phyloP scores from a whole-genome alignment of 106 monocot species.

The Dioscorea zingiberensis region DNA sequence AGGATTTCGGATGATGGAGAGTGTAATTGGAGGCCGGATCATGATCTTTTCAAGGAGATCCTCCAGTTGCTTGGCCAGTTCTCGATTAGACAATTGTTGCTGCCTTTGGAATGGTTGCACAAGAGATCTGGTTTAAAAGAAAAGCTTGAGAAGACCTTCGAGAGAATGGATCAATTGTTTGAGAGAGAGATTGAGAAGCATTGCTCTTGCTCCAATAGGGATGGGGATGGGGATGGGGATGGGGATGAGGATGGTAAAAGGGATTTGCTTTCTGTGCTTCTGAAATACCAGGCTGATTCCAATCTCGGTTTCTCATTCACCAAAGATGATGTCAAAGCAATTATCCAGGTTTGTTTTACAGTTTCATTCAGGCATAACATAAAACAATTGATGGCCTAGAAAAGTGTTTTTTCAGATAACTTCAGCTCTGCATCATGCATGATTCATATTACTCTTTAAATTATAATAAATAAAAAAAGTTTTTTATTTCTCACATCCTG shows the following conservation, averaged over 20 bases:
- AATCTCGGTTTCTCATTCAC: slow-evolving; percentile 1
- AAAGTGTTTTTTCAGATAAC: too few relatives aligned
- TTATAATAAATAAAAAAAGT: too few relatives aligned
- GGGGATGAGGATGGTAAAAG: not conserved
- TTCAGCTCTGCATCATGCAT: too few relatives aligned
- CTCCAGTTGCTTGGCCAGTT: slow-evolving; percentile 13
- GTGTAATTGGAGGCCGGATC: slow-evolving; percentile 4
- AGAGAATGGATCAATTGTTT: slow-evolving; percentile 12
- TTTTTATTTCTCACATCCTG: too few relatives aligned
- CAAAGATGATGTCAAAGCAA: slow-evolving; percentile 21
- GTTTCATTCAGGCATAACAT: too few relatives aligned
- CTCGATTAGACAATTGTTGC: slow-evolving; percentile 19
- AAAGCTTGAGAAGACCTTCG: slow-evolving; percentile 6
- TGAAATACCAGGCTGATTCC: slow-evolving; percentile 7
- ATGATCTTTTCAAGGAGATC: slow-evolving; percentile 9
- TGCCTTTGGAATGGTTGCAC: slow-evolving; percentile 13
- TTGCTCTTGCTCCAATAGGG: not conserved
- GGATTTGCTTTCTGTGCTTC: slow-evolving; percentile 5
- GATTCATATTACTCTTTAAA: too few relatives aligned
- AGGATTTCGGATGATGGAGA: not conserved
- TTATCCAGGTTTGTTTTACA: slow-evolving; percentile 19
- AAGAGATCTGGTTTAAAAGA: slow-evolving; percentile 2
- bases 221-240: too few relatives aligned
- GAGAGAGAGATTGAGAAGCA: slow-evolving; percentile 17
- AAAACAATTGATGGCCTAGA: not conserved